Evolutionary conservation across 2,329 filamentous ascomycete species (phyloP), one percentile per base, ranked within the genome.

Genomic region (Aspergillus thermomutatus): DNA sequence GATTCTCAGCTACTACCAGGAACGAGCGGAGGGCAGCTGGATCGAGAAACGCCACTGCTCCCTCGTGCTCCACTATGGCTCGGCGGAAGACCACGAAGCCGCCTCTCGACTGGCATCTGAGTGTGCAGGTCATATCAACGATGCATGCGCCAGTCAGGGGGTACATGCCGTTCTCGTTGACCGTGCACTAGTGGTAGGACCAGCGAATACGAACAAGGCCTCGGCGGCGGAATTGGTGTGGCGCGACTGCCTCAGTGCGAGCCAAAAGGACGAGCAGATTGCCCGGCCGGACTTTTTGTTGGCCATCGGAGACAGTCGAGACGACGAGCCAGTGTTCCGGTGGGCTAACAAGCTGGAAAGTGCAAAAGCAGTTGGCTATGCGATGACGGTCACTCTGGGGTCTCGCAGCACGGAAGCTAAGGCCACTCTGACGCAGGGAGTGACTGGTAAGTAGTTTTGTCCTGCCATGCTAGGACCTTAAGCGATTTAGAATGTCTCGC

Each of bases 61-160:
- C 41, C 80, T 97, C 25, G 85, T 96, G 56, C 96, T 96, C 80
- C 91, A 96, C 74, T 95, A 94, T 77, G 89, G 90, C 71, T 87
- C 87, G 53, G 88, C 89, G 1, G 89, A 91, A 54, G 91, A 97
- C 69, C 84, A 84, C 56, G 85, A 88, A 52, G 83, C 84, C 25
- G 92, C 92, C 0, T 82, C 84, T 56, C 87, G 91, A 21, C 89
- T 92, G 66, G 93, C 92, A 0, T 89, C 88, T 21, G 93, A 97
- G 70, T 96, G 92, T 68, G 91, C 91, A 0, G 92, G 90, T 60
- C 92, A 97, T 67, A 94, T 97, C 80, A 97, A 97, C 69, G 92
- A 96, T 69, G 90, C 91, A 0, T 96, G 92, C 70, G 88, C 91
- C 69, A 85, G 83, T 54, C 90, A 95, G 74, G 84, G 87, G 31